Conservation (phyloP, 2,329 filamentous ascomycete genomes). For the Sporothrix pseudoabietina region DNA sequence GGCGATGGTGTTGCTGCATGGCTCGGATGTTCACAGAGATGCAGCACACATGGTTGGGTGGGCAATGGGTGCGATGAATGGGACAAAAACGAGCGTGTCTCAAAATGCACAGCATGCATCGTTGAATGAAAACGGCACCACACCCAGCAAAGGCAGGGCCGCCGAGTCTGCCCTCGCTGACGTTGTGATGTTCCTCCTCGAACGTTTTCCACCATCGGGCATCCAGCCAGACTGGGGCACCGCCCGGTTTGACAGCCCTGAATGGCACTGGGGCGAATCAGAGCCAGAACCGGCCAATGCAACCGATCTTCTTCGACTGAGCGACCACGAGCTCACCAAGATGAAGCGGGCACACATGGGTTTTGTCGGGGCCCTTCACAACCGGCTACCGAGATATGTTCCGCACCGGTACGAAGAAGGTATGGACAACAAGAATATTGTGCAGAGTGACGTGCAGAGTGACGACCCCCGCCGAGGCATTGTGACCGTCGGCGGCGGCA, state of each 20-base stretch:
- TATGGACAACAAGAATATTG: background rate
- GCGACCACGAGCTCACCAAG: constrained; percentile 14
- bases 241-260: constrained; percentile 23
- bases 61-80: background rate
- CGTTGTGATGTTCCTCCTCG: constrained; percentile 26
- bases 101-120: background rate
- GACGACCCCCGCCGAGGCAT: constrained; percentile 46
- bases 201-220: constrained; percentile 17
- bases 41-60: background rate
- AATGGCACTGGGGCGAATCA: constrained; percentile 28
- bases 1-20: background rate
- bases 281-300: constrained; percentile 19
- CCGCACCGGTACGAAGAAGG: background rate
- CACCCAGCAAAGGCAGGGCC: background rate
- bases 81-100: no score
- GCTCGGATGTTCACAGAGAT: background rate
- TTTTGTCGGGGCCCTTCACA: constrained; percentile 19
- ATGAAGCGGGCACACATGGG: constrained; percentile 29
- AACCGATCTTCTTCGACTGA: constrained; percentile 21
- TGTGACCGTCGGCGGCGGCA: constrained; percentile 53
- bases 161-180: background rate
- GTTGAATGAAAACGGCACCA: background rate
- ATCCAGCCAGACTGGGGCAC: constrained; percentile 8
- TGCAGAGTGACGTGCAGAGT: background rate
- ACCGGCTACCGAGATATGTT: constrained; percentile 19